phyloP scores from a whole-genome alignment of 495 filamentous ascomycete species.

The Podospora tetraspora region DNA sequence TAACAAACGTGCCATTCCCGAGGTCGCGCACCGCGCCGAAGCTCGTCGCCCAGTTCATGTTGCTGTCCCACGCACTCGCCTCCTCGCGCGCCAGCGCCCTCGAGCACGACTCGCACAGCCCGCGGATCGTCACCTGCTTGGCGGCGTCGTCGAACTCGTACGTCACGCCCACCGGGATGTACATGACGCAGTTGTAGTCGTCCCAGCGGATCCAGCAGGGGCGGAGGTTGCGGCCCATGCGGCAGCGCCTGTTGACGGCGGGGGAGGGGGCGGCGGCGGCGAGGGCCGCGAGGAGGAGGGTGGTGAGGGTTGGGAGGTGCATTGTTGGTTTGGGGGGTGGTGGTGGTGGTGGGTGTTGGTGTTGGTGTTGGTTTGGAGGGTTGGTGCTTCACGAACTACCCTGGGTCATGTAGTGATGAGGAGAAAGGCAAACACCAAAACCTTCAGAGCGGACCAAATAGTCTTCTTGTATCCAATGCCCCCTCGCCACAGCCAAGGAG shows the following conservation, averaged over 20 bases:
- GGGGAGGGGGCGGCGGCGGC: neutral
- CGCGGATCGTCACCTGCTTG: neutral
- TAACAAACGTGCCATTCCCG: slow-evolving; percentile 6
- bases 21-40: neutral
- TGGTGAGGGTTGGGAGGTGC: slow-evolving; percentile 3
- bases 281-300: neutral
- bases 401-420: neutral
- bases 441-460: neutral
- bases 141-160: slow-evolving; percentile 1
- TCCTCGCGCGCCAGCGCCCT: neutral
- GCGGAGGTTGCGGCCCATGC: neutral
- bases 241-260: neutral
- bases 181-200: slow-evolving; percentile 1
- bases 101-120: slow-evolving; percentile 2
- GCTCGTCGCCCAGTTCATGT: neutral
- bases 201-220: slow-evolving; percentile 7
- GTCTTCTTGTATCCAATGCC: neutral
- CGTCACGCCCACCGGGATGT: neutral
- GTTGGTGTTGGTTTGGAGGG: neutral
- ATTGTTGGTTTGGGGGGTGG: neutral
- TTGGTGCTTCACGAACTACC: neutral
- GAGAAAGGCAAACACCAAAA: neutral
- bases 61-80: neutral
- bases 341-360: neutral
- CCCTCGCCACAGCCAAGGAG: neutral